Evolutionary conservation across 148 eudicot species (phyloP), one percentile per base, ranked within the genome.

Genomic region (Cornus kousa): DNA sequence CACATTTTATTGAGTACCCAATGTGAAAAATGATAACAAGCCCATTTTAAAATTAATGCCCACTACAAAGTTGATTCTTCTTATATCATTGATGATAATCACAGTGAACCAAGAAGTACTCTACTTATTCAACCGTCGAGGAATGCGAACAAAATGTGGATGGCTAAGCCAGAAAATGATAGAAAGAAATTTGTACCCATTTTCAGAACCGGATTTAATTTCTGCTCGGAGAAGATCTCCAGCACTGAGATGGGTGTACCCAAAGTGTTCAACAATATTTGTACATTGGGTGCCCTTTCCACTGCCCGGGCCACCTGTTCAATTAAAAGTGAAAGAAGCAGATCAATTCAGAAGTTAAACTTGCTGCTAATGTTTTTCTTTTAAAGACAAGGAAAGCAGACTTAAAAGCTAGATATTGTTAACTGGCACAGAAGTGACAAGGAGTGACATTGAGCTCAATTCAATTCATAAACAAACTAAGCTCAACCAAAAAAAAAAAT

Each of bases 221-320:
- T 88, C 89, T 37, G 86, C 87, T 72, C 91, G 77, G 72, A 88
- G 89, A 78, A 88, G 89, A 82, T 88, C 91, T 64, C 91, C 91
- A 57, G 89, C 86, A 81, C 89, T 88, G 48, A 88, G 84, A 81
- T 88, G 91, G 60, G 89, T 88, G 80, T 82, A 88, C 10, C 91
- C 91, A 83, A 82, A 88, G 48, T 88, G 86, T 82, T 86, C 65
- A 11, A 84, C 91, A 74, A 88, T 88, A 55, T 85, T 85, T 77
- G 84, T 79, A 77, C 91, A 88, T 71, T 88, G 91, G 31, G 91
- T 88, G 19, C 89, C 89, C 87, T 88, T 88, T 40, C 91, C 91
- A 77, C 91, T 88, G 68, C 91, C 91, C 10, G 91, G 89, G 55
- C 91, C 89, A 79, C 91, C 91, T 88, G 87, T 74, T 81, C 81